Percentiles rank a stretch among this genome's conserved stretches.
These are phyloP conservation scores for Beta vulgaris DNA, from an alignment of 148 eudicot genomes.

Conservation along the genomic window DNA sequence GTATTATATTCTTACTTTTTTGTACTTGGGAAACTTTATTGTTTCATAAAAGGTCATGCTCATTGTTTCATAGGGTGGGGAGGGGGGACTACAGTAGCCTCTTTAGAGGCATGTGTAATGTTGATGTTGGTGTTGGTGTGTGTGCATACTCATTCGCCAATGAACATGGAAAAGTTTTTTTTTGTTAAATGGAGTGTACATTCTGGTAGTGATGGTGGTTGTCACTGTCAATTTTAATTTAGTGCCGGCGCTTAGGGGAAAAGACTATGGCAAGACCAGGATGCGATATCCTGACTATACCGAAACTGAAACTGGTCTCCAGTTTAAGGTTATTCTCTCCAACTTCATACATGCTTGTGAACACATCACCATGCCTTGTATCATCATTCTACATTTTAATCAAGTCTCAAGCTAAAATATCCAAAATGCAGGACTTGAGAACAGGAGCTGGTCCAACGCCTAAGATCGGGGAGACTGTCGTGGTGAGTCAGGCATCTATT, in stretches of 20 bases:
- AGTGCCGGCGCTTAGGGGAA: constrained; percentile 97
- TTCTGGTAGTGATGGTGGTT: background rate
- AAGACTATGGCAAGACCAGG: constrained; percentile 94
- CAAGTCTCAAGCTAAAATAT: constrained; percentile 2
- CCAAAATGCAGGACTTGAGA: constrained; percentile 78
- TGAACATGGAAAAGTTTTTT: background rate
- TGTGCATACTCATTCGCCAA: background rate
- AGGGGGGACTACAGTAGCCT: background rate
- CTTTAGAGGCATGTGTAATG: background rate
- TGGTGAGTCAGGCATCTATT: constrained; percentile 58
- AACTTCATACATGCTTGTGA: background rate
- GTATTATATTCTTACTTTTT: no score
- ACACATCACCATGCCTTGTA: background rate
- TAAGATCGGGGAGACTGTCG: constrained; percentile 76
- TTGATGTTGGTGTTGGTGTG: background rate
- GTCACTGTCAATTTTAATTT: constrained; percentile 9
- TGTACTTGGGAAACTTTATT: no score
- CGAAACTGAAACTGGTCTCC: constrained; percentile 81
- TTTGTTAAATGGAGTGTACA: background rate
- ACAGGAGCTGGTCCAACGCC: constrained; percentile 73
- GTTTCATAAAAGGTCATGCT: no score
- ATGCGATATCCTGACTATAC: constrained; percentile 91
- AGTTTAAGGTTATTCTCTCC: constrained; percentile 60
- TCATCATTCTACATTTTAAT: background rate
- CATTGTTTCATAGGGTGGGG: no score